Percentiles rank a stretch among this genome's conserved stretches.
Conservation (phyloP, 2,329 filamentous ascomycete genomes). For the Drechslerella stenobrocha region DNA sequence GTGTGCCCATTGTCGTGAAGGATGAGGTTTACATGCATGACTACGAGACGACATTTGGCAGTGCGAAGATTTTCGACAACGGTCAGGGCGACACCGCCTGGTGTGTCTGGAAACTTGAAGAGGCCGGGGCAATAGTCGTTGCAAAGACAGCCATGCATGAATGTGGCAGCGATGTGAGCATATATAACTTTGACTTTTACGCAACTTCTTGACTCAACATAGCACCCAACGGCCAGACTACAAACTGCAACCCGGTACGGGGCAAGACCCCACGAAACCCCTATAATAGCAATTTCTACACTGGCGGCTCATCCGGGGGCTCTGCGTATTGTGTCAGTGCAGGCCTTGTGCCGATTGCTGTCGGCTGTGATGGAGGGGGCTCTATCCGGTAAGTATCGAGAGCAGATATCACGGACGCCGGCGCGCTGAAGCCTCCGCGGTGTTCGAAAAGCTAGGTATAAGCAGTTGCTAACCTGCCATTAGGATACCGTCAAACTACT, state of each 20-base stretch:
- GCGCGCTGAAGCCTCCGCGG: neutral
- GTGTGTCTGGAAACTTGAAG: conserved; percentile 70
- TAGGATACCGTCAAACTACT: conserved; percentile 69
- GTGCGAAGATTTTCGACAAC: conserved; percentile 56
- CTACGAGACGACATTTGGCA: conserved; percentile 69
- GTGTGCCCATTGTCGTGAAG: conserved; percentile 73
- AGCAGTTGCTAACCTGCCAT: neutral
- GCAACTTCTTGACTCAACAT: neutral
- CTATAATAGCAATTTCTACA: conserved; percentile 72
- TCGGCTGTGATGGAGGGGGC: conserved; percentile 74
- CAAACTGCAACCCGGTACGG: conserved; percentile 72
- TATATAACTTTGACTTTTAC: conserved; percentile 1
- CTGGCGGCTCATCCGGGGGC: conserved; percentile 75
- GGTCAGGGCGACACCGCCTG: conserved; percentile 65
- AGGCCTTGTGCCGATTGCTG: conserved; percentile 71
- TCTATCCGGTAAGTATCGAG: conserved; percentile 63
- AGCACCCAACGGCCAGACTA: conserved; percentile 62
- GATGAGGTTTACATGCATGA: conserved; percentile 77
- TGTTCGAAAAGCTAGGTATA: neutral
- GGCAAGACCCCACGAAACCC: conserved; percentile 74
- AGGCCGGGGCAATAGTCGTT: conserved; percentile 71
- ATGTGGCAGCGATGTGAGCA: conserved; percentile 63
- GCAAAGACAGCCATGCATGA: conserved; percentile 79
- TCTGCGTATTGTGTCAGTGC: conserved; percentile 70
- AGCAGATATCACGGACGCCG: too few species aligned